Conservation (phyloP, 805 yeast species). For the Ogataea haglerorum region DNA sequence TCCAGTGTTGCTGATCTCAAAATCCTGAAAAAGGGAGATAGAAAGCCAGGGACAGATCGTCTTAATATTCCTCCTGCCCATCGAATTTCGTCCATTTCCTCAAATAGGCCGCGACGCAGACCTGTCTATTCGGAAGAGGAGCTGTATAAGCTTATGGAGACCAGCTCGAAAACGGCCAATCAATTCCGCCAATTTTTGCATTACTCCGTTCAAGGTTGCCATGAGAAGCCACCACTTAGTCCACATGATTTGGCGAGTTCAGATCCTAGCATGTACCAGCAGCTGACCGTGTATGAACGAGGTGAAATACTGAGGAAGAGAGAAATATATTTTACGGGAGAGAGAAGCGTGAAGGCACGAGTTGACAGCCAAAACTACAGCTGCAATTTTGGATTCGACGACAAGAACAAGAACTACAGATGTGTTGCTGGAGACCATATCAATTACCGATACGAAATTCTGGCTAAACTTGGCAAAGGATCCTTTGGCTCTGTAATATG, state of each 20-base stretch:
- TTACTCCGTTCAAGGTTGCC: not conserved
- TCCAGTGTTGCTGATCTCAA: constrained; percentile 4
- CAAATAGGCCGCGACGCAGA: not conserved
- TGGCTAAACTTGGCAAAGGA: constrained; percentile 64
- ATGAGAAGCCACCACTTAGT: constrained; percentile 5
- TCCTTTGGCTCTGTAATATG: constrained; percentile 77
- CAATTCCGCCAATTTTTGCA: constrained; percentile 9
- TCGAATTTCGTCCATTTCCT: constrained; percentile 1
- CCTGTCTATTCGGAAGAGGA: constrained; percentile 10
- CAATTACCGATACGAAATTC: constrained; percentile 67
- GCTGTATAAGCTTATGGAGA: constrained; percentile 5
- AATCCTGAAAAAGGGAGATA: constrained; percentile 6
- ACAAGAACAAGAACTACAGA: constrained; percentile 58
- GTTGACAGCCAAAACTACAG: constrained; percentile 38
- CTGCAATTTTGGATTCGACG: constrained; percentile 71
- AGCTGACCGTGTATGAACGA: constrained; percentile 52
- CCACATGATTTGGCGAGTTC: constrained; percentile 17
- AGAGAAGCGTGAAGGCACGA: constrained; percentile 21
- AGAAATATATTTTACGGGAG: constrained; percentile 51
- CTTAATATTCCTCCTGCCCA: not conserved
- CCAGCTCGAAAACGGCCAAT: constrained; percentile 7
- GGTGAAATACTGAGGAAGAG: constrained; percentile 54
- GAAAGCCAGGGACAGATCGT: constrained; percentile 2
- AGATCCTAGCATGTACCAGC: constrained; percentile 21
- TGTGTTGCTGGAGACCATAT: constrained; percentile 63